phyloP scores from a whole-genome alignment of 2,329 filamentous ascomycete species.

The Kalmusia sp. region DNA sequence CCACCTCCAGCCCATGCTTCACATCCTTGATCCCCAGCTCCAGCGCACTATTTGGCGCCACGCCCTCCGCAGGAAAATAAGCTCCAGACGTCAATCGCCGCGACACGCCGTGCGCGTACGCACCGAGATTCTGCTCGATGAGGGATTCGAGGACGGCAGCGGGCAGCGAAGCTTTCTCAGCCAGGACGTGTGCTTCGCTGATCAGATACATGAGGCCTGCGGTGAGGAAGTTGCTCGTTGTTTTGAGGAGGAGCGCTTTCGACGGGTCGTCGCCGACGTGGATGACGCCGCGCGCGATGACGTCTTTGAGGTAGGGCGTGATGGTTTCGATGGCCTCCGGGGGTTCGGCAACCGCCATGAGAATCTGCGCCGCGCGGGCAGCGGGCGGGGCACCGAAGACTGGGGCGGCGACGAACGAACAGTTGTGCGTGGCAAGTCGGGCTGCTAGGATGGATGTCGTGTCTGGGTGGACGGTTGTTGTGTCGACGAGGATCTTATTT shows the following conservation, averaged over 20 bases:
- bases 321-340: constrained; percentile 43
- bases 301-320: constrained; percentile 50
- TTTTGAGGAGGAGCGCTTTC: constrained; percentile 58
- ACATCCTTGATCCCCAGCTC: constrained; percentile 62
- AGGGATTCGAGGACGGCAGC: constrained; percentile 52
- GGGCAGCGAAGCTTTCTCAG: constrained; percentile 54
- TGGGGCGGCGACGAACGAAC: constrained; percentile 53
- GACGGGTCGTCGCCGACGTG: constrained; percentile 52
- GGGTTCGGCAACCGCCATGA: constrained; percentile 57
- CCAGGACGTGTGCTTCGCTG: constrained; percentile 59
- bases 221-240: constrained; percentile 57
- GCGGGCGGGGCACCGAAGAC: constrained; percentile 61
- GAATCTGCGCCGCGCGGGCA: constrained; percentile 54
- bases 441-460: constrained; percentile 44
- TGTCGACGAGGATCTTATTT: constrained; percentile 58
- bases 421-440: constrained; percentile 35
- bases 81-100: constrained; percentile 34
- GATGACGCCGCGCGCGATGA: constrained; percentile 52
- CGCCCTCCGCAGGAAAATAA: constrained; percentile 31
- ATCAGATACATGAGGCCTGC: constrained; percentile 59
- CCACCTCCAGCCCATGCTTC: constrained; percentile 56
- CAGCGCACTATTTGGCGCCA: constrained; percentile 57
- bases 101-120: constrained; percentile 32
- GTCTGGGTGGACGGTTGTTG: constrained; percentile 59
- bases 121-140: constrained; percentile 43